Evolutionary conservation across 2,329 filamentous ascomycete species (phyloP).

Genomic region (Aureobasidium sp.): DNA sequence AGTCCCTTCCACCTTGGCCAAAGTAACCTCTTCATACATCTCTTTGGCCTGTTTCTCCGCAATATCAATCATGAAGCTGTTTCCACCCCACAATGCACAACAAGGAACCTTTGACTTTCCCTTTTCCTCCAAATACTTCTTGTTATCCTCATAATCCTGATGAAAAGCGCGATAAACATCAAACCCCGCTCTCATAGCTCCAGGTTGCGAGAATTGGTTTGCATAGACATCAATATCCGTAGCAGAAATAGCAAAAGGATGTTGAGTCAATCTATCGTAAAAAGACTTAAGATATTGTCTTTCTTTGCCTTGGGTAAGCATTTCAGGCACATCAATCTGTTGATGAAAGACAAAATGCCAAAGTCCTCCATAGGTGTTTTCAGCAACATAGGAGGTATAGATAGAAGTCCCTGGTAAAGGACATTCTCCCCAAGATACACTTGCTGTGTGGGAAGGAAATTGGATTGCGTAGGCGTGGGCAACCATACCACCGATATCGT

Average conservation of each 20-base stretch:
- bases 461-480: conserved; percentile 36
- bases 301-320: conserved; percentile 35
- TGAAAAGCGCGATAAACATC: conserved; percentile 30
- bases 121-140: conserved; percentile 23
- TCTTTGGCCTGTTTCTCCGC: conserved; percentile 28
- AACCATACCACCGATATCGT: conserved; percentile 45
- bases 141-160: conserved; percentile 28
- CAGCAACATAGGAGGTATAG: conserved; percentile 26
- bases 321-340: conserved; percentile 33
- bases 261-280: conserved; percentile 33
- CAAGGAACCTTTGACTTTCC: conserved; percentile 28
- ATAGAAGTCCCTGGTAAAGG: conserved; percentile 33
- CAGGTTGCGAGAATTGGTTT: conserved; percentile 28
- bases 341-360: conserved; percentile 41
- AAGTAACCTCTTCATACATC: conserved; percentile 26
- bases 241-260: conserved; percentile 30
- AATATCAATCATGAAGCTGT: conserved; percentile 22
- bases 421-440: conserved; percentile 38
- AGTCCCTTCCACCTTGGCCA: conserved; percentile 23
- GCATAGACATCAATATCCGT: conserved; percentile 35
- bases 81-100: conserved; percentile 27
- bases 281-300: conserved; percentile 39
- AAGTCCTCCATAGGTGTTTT: conserved; percentile 21
- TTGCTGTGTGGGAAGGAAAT: conserved; percentile 30
- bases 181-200: conserved; percentile 30